Evolutionary conservation across 176 grass and related monocot species (phyloP).

Genomic region (Stipa capillata): DNA sequence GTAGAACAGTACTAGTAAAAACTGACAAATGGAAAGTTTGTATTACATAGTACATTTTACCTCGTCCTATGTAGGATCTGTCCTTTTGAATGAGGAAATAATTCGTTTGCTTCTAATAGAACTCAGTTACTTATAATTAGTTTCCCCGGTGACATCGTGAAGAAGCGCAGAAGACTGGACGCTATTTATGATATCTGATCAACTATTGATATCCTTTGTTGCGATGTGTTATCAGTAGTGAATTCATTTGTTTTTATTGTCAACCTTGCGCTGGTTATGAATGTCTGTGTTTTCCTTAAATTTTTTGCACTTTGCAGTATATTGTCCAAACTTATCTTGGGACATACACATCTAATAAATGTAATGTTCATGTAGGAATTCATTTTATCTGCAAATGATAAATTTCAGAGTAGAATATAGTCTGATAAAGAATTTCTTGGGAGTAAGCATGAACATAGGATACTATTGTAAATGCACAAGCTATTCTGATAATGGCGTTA

Average conservation of each 20-base stretch:
- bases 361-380: neutral
- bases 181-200: neutral
- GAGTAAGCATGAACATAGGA: conserved; percentile 1
- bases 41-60: neutral
- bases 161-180: neutral
- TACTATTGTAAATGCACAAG: neutral
- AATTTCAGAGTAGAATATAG: neutral
- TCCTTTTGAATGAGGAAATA: neutral
- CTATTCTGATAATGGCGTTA: neutral
- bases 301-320: neutral
- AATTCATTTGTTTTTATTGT: conserved; percentile 5
- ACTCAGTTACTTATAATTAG: neutral
- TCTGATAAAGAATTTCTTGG: neutral
- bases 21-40: neutral
- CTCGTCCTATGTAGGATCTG: neutral
- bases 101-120: neutral
- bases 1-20: neutral
- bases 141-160: neutral
- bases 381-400: conserved; percentile 7
- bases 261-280: neutral
- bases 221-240: neutral
- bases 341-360: neutral
- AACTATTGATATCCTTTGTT: neutral
- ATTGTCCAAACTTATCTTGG: neutral
- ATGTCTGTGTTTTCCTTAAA: neutral